Evolutionary conservation across 768 basidiomycete species (phyloP), one percentile per base, ranked within the genome.

Genomic region (Leccinum imitatum): DNA sequence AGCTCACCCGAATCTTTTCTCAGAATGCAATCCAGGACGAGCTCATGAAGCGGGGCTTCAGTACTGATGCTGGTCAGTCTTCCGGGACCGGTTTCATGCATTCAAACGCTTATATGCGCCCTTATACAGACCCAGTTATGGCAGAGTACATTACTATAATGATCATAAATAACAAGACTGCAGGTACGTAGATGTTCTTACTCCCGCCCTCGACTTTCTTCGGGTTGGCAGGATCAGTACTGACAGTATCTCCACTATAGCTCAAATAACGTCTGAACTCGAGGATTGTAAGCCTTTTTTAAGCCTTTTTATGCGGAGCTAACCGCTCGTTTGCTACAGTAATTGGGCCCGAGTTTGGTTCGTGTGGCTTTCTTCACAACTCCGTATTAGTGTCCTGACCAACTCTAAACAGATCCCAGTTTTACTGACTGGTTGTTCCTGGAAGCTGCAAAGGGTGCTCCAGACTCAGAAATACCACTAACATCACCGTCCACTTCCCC

Each of bases 131-230:
- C 74, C 85, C 86, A 14, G 91, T 93, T 66, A 93, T 95, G 91
- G 91, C 93, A 3, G 93, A 95, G 74, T 95, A 93, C 68, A 93
- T 95, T 59, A 93, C 91, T 19, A 95, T 95, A 60, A 94, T 95
- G 93, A 84, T 95, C 51, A 93, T 94, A 64, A 95, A 95, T 71
- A 90, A 91, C 75, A 95, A 95, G 79, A 87, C 89, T 59, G 74
- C 84, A 63, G 83, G 91, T 88, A 66, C 35, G 86, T 76, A 48
- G 15, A 47, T 31, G 39, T 15, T 59, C 25, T 41, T 44, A 0
- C 57, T 30, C 27, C 11, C 39, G 21, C n/a, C n/a, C 30, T 19
- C 19, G n/a, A 23, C 37, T 33, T 19, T 53, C 39, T 35, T 31
- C 31, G 30, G 21, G 19, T 31, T 33, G 15, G 21, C 8, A 14